These are phyloP conservation scores for Leishmania arabica DNA, from an alignment of 208 protist genomes.

Conservation along the genomic window DNA sequence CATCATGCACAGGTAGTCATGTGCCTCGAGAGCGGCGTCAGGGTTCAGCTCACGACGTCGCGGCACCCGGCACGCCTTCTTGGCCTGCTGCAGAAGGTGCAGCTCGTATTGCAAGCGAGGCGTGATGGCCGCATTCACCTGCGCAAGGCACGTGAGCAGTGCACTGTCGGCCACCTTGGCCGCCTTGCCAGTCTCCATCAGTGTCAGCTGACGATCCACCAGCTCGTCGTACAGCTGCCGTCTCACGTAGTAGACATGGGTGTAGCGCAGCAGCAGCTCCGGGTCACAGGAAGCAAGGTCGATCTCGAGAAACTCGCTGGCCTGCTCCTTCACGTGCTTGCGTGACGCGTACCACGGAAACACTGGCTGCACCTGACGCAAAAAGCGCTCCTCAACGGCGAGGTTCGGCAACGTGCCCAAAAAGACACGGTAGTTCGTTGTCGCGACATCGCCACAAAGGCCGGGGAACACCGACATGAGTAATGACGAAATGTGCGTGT, in stretches of 20 bases:
- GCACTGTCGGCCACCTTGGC: conserved; percentile 59
- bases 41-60: conserved; percentile 75
- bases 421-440: conserved; percentile 75
- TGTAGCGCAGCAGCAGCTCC: conserved; percentile 86
- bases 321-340: conserved; percentile 88
- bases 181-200: conserved; percentile 80
- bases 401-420: conserved; percentile 75
- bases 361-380: conserved; percentile 80
- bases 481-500: not conserved
- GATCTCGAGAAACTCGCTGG: conserved; percentile 89
- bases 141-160: conserved; percentile 56
- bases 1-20: conserved; percentile 92
- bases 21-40: conserved; percentile 61
- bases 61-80: conserved; percentile 54
- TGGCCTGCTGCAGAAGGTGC: conserved; percentile 52
- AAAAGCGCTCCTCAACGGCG: conserved; percentile 74
- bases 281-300: conserved; percentile 85
- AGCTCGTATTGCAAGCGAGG: conserved; percentile 67
- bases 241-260: conserved; percentile 83
- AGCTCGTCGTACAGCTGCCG: conserved; percentile 79
- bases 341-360: conserved; percentile 85
- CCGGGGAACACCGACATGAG: conserved; percentile 76
- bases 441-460: conserved; percentile 78
- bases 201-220: conserved; percentile 76
- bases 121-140: conserved; percentile 55